Evolutionary conservation across 2,329 filamentous ascomycete genomes (phyloP), one percentile per base, ranked within the genome.

Genomic region (Reticulascus tulasneorum): DNA sequence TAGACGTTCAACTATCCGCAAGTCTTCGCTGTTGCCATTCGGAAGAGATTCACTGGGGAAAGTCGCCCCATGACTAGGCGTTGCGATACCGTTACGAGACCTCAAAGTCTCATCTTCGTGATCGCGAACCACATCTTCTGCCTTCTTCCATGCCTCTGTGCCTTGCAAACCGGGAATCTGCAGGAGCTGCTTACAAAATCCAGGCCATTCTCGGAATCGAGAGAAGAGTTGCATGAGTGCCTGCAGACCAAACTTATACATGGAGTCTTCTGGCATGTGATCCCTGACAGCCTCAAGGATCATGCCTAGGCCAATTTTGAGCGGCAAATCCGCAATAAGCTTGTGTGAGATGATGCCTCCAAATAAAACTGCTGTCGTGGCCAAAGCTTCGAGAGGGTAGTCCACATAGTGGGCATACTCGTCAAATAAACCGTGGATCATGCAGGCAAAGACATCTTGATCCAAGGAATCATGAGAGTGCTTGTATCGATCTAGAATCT

Each of bases 191-290:
- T 84, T 82, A 58, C 91, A 97, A 52, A 96, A 94, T 3, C 86
- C 86, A n/a, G 89, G 88, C 93, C 93, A 98, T 55, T 98, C 93
- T 5, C 80, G 75, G 31, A 98, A 79, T 25, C 93, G 80, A 24
- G 79, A 74, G 37, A 88, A 82, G 35, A 97, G 77, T 59, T 97
- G 89, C 57, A 96, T 83, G 42, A 98, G 75, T 12, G 93, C 93
- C 58, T 98, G 93, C 10, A 98, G 74, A 9, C 94, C 93, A 56
- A 98, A 98, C 53, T 96, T 95, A 69, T 93, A 97, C 93, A 98
- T 97, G 2, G 87, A 82, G 42, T 90, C 82, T 21, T 94, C 85
- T 1, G 85, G 79, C 21, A 75, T 67, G 52, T 93, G 87, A 46
- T 95, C 89, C 46, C 87, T 77, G 17, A 98, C 89, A 10, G 93